Conservation (phyloP, 1,284 basidiomycete genomes). For the Cutaneotrichosporon dermatis region DNA sequence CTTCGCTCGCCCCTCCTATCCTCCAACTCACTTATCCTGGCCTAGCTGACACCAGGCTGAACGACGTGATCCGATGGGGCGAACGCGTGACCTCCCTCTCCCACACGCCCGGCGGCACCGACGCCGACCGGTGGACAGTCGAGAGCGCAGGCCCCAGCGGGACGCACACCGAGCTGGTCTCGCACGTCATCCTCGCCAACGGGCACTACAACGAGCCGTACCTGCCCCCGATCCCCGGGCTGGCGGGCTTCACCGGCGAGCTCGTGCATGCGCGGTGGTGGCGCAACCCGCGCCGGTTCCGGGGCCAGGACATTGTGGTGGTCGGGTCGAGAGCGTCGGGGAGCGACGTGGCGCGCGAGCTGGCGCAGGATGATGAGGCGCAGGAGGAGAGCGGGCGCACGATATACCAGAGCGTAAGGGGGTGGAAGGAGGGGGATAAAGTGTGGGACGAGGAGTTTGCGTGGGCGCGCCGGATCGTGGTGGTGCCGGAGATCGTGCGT, state of each 20-base stretch:
- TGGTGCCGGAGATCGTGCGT: conserved; percentile 40
- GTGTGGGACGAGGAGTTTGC: conserved; percentile 19
- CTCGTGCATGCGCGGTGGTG: conserved; percentile 53
- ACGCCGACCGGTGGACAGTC: conserved; percentile 19
- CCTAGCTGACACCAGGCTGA: conserved; percentile 4
- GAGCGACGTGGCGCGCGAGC: conserved; percentile 53
- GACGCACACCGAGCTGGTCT: conserved; percentile 28
- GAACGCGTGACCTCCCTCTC: conserved; percentile 15
- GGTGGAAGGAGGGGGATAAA: conserved; percentile 3
- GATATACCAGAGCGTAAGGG: conserved; percentile 41
- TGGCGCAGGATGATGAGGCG: conserved; percentile 40
- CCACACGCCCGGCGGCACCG: conserved; percentile 9
- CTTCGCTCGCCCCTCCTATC: not conserved
- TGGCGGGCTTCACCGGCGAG: conserved; percentile 45
- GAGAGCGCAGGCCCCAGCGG: conserved; percentile 8
- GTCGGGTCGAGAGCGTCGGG: conserved; percentile 55
- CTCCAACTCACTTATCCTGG: not conserved
- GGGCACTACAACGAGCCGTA: conserved; percentile 54
- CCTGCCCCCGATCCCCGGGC: conserved; percentile 48
- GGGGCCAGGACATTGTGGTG: conserved; percentile 50
- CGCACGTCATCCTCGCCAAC: conserved; percentile 39
- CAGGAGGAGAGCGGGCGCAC: conserved; percentile 12
- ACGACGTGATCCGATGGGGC: conserved; percentile 30
- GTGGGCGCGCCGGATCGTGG: conserved; percentile 39
- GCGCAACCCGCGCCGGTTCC: conserved; percentile 39